These are phyloP conservation scores for Cornus suecica DNA, from an alignment of 148 eudicot genomes.

Conservation along the genomic window DNA sequence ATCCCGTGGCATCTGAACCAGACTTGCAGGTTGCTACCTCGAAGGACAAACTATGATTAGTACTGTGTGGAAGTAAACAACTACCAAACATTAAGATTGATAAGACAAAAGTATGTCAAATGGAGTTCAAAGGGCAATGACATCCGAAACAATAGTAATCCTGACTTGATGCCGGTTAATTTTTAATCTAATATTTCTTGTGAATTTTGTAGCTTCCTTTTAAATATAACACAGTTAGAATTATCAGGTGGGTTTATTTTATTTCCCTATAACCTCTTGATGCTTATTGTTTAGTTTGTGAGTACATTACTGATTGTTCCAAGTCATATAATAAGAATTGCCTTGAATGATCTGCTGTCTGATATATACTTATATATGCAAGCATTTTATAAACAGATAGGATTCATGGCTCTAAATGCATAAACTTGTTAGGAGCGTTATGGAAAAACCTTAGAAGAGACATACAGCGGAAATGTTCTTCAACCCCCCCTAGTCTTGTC, in stretches of 20 bases:
- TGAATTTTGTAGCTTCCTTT: background rate
- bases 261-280: background rate
- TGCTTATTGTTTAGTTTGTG: background rate
- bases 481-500: no score
- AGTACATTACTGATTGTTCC: background rate
- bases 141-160: background rate
- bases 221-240: background rate
- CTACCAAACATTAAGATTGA: no score
- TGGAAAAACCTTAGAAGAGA: no score
- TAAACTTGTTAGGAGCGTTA: no score
- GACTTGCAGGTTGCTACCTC: constrained; percentile 22
- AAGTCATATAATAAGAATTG: background rate
- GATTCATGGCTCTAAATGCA: no score
- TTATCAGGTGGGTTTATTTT: background rate
- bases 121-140: background rate
- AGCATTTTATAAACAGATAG: no score
- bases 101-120: background rate
- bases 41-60: constrained; percentile 8
- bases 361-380: background rate
- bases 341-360: background rate
- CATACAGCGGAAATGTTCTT: no score
- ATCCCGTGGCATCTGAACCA: constrained; percentile 24
- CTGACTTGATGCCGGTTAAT: background rate
- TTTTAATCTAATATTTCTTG: background rate
- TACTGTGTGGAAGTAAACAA: no score